These are phyloP conservation scores for Tricholoma saponaceum DNA, from an alignment of 768 basidiomycete genomes.

Conservation along the genomic window DNA sequence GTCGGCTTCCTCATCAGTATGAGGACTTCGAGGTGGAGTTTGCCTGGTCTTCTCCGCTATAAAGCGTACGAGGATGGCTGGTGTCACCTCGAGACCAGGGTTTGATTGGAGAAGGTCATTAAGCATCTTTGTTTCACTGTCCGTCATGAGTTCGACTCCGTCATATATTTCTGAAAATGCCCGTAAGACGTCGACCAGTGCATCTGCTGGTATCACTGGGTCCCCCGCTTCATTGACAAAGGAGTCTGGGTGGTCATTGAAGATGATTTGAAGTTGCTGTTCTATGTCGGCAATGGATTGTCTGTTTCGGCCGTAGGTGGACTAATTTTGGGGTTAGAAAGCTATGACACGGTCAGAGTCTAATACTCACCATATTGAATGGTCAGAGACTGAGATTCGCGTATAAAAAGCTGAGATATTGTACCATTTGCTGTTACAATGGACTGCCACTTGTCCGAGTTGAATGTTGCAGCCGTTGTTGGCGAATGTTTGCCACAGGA, in stretches of 20 bases:
- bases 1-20: slow-evolving; percentile 29
- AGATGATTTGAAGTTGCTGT: slow-evolving; percentile 62
- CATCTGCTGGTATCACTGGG: slow-evolving; percentile 64
- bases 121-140: slow-evolving; percentile 60
- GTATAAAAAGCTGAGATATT: slow-evolving; percentile 8
- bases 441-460: neutral
- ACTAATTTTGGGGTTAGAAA: slow-evolving; percentile 3
- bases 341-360: neutral
- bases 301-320: slow-evolving; percentile 53
- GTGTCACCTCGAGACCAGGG: slow-evolving; percentile 66
- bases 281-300: slow-evolving; percentile 72
- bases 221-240: slow-evolving; percentile 55
- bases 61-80: slow-evolving; percentile 57
- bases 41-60: slow-evolving; percentile 58
- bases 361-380: slow-evolving; percentile 9
- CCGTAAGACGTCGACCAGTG: slow-evolving; percentile 67
- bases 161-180: slow-evolving; percentile 57
- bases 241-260: slow-evolving; percentile 59
- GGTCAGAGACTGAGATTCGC: neutral
- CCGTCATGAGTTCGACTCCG: slow-evolving; percentile 59
- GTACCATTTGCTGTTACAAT: slow-evolving; percentile 18
- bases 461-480: neutral
- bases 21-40: slow-evolving; percentile 38
- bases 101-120: slow-evolving; percentile 51
- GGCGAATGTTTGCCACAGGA: neutral